Conservation (phyloP, 2,329 filamentous ascomycete genomes). For the Pyrenochaeta sp. region DNA sequence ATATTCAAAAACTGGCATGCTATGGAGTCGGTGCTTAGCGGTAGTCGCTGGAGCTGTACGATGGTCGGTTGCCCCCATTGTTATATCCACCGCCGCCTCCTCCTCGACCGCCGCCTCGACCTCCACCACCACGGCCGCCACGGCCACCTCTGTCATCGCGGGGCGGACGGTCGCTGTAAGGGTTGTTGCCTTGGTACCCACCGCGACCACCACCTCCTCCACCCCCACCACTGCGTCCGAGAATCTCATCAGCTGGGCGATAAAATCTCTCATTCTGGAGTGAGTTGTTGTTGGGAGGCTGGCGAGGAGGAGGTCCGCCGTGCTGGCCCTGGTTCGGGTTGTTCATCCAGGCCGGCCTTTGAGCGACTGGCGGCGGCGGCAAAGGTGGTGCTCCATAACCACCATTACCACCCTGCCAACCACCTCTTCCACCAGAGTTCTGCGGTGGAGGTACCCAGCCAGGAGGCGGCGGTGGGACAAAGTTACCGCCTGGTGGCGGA, state of each 20-base stretch:
- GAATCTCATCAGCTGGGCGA: constrained; percentile 33
- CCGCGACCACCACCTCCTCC: constrained; percentile 17
- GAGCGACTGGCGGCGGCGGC: constrained; percentile 18
- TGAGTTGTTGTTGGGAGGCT: constrained; percentile 30
- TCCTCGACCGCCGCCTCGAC: constrained; percentile 38
- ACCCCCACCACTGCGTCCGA: constrained; percentile 34
- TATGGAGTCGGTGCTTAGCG: constrained; percentile 3
- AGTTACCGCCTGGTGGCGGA: constrained; percentile 35
- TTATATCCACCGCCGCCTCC: constrained; percentile 25
- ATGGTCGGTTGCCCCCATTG: constrained; percentile 20
- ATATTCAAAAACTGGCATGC: background rate
- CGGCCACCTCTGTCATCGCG: constrained; percentile 23
- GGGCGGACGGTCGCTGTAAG: constrained; percentile 28
- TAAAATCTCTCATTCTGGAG: constrained; percentile 35
- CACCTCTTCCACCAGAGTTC: background rate
- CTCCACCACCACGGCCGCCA: constrained; percentile 37
- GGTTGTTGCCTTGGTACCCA: constrained; percentile 28
- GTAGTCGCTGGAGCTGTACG: constrained; percentile 28
- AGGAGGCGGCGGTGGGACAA: constrained; percentile 36
- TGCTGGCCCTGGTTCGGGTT: constrained; percentile 26
- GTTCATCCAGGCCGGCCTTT: constrained; percentile 31
- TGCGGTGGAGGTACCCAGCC: constrained; percentile 39
- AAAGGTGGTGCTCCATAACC: constrained; percentile 25
- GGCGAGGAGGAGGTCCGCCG: constrained; percentile 27
- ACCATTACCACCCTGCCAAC: constrained; percentile 19